Base-by-base conservation (phyloP, 768 basidiomycete species). In the Tricholoma matsutake region DNA sequence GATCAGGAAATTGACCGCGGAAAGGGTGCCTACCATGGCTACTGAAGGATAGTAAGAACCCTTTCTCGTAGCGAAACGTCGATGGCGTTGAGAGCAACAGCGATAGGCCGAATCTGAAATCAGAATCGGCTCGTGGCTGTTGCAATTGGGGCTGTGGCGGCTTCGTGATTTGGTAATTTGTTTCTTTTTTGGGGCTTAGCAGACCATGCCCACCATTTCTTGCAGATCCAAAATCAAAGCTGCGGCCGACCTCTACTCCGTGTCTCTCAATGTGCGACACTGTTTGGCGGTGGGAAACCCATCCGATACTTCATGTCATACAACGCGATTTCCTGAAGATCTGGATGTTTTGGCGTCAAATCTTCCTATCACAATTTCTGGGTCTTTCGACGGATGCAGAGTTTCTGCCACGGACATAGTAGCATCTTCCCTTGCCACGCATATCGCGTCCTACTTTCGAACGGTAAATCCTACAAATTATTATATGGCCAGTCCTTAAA, bases 351-450 rank as follows among this genome's bases (percentile, higher is more conserved):
- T 82, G 52, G 70, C 78, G 37, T 80, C 85, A 6, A 77, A 80
- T 67, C 64, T 91, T 41, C 64, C 76, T 31, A 67, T 92, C 60
- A 74, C 82, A 11, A 67, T 91, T 63, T 77, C 82, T 60, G 89
- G 87, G 41, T 73, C 73, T 32, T 63, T 83, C 31, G 79, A 90
- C 66, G 76, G 79, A 58, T 70, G 64, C 54, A 64, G 68, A 60
- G 72, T 86, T 28, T 61, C 77, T 32, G 64, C 76, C 18, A 64
- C 71, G 34, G 74, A 73, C n/a, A 67, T 91, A 22, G 62, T 69
- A 59, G 64, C 67, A 16, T 91, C 89, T 29, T 79, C 79, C 29
- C 74, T 86, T 54, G 76, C 80, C 7, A 70, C 66, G 35, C 81
- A 85, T 68, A 72, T 90, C 3, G 71, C 78, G 16, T 72, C 75